Base-by-base conservation (phyloP, 352 stramenopile species). In the Pythium chondricola region DNA sequence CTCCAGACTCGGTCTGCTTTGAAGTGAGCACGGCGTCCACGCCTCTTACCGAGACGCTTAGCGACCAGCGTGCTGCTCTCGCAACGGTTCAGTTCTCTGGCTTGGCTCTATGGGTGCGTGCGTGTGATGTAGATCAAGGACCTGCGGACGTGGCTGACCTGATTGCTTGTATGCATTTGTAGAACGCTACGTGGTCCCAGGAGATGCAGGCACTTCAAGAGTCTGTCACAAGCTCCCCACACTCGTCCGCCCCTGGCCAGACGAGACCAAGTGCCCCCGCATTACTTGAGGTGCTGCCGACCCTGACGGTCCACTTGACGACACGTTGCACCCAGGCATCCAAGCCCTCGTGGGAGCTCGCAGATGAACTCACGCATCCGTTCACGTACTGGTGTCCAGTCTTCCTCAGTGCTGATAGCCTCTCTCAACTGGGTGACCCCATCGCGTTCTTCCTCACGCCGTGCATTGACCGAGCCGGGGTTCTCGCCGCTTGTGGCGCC, bases 41-140 rank as follows among this genome's bases (percentile, higher is more conserved):
- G n/a, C n/a, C n/a, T n/a, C n/a, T n/a, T n/a, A n/a, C n/a, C n/a
- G n/a, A n/a, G n/a, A n/a, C n/a, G 7, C 29, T 13, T 33, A 33
- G 7, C 29, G 29, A 13, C 29, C 29, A 33, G 2, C 16, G 27
- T 7, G 58, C 64, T 8, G 41, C 58, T 3, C 42, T 72, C 6
- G 57, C 61, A 2, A 66, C 63, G 2, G 60, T 84, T 17, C 43
- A 59, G 8, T 21, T 84, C 0, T 69, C 65, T 0, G 72, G 65
- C 5, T 43, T 79, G 9, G 57, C 64, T n/a, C 45, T 84, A 30
- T 72, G 67, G 58, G 72, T 84, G 54, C 50, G 67, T 44, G n/a
- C 37, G 9, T 2, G 18, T n/a, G 18, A 44, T 24, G 38, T 13
- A 44, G 16, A n/a, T 32, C 21, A 46, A 20, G 21, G 11, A 35